Evolutionary conservation across 306 rosid genomes (phyloP).

Genomic region (Fragaria vesca): DNA sequence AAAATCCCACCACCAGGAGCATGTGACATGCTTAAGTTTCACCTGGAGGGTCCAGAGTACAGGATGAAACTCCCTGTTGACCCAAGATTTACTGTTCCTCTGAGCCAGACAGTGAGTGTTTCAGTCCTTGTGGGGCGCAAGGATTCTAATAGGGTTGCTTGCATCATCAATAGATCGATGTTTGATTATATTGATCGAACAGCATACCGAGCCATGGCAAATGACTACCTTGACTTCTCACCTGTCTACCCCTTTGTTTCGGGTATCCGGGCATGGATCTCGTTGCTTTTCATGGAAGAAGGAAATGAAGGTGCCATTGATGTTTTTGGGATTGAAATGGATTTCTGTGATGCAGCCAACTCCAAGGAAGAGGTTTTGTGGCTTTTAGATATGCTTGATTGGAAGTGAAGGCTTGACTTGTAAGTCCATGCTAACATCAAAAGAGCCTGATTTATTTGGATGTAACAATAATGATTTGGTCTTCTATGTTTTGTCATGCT

Average conservation of each 20-base stretch:
- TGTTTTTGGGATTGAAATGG: constrained; percentile 92
- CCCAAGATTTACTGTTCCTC: constrained; percentile 68
- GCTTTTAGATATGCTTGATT: constrained; percentile 91
- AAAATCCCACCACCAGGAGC: constrained; percentile 53
- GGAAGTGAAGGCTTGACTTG: constrained; percentile 60
- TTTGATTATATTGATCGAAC: constrained; percentile 80
- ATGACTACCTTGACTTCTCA: constrained; percentile 83
- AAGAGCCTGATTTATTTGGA: constrained; percentile 6
- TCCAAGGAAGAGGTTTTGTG: constrained; percentile 88
- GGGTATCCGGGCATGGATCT: constrained; percentile 85
- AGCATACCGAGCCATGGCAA: constrained; percentile 72
- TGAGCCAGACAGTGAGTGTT: constrained; percentile 60
- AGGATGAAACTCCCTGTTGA: constrained; percentile 76
- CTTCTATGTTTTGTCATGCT: neutral
- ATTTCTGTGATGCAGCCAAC: constrained; percentile 88
- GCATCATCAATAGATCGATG: constrained; percentile 59
- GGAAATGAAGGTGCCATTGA: constrained; percentile 60
- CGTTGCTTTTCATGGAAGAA: constrained; percentile 82
- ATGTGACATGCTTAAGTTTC: constrained; percentile 57
- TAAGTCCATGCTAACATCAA: constrained; percentile 1
- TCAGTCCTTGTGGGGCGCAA: constrained; percentile 80
- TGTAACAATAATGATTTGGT: neutral
- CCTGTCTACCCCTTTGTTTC: constrained; percentile 68
- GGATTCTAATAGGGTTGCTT: constrained; percentile 77
- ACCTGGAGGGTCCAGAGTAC: constrained; percentile 62